Evolutionary conservation across 2,329 filamentous ascomycete genomes (phyloP).

Genomic region (Sporothrix sp.): DNA sequence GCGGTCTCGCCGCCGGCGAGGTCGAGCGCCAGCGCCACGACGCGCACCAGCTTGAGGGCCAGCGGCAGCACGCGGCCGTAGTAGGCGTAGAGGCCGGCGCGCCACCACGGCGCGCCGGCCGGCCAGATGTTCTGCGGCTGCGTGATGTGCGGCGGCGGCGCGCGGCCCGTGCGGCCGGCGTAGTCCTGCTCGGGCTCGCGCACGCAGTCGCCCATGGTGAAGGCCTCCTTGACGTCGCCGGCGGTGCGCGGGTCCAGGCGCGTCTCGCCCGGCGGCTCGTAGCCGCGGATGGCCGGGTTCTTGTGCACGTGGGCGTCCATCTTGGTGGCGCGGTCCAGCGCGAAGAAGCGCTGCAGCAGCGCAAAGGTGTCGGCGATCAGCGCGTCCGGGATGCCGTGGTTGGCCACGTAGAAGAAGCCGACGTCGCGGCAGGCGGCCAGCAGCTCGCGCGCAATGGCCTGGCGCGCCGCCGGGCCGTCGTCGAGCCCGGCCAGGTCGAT

Average conservation of each 20-base stretch:
- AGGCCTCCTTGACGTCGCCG: slow-evolving; percentile 21
- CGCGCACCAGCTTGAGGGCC: slow-evolving; percentile 14
- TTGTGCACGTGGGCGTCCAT: too few species aligned
- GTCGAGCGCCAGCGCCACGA: slow-evolving; percentile 19
- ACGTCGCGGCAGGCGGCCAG: too few species aligned
- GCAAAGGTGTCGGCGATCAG: too few species aligned
- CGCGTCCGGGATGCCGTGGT: too few species aligned
- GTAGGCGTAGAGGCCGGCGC: slow-evolving; percentile 27
- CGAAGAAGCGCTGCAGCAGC: too few species aligned
- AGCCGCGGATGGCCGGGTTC: slow-evolving; percentile 28
- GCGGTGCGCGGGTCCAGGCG: slow-evolving; percentile 23
- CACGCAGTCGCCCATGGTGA: slow-evolving; percentile 29
- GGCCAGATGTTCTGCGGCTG: slow-evolving; percentile 29
- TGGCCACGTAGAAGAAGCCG: too few species aligned
- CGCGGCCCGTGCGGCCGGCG: too few species aligned
- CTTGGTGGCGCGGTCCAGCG: too few species aligned
- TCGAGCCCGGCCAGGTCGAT: too few species aligned
- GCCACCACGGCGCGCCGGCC: slow-evolving; percentile 23
- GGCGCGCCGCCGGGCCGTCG: too few species aligned
- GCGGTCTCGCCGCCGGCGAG: slow-evolving; percentile 21
- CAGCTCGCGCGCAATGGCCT: too few species aligned
- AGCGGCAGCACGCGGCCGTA: slow-evolving; percentile 20
- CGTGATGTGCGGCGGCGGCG: slow-evolving; percentile 23
- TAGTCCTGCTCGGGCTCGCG: slow-evolving; percentile 29
- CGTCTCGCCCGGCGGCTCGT: slow-evolving; percentile 28